Base-by-base conservation (phyloP, 805 yeast genomes). In the Metschnikowia dekortorum region DNA sequence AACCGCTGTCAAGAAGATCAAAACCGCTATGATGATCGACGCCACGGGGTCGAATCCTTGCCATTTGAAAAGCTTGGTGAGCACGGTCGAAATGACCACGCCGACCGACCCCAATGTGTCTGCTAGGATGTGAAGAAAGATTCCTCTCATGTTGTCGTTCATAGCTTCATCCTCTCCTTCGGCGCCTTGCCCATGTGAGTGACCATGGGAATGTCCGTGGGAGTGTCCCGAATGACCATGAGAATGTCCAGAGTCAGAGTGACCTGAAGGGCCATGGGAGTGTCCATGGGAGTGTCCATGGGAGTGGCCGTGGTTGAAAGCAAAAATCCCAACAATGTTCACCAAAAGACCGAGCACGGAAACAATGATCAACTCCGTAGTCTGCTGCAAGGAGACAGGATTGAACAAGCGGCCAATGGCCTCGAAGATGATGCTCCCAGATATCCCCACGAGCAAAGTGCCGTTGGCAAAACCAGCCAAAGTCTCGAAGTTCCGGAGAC, bases 41-140 rank as follows among this genome's bases (percentile, higher is more conserved):
- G 97, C 95, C 18, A 94, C 68, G 1, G 99, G 97, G 63, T 94
- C 99, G 62, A 92, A 85, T 1, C 96, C 85, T 48, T 83, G 79
- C 82, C 87, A 80, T 14, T 57, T 53, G 65, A 87, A 84, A 33
- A 82, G 60, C 51, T 84, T 81, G 8, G 92, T 87, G 37, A 94
- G 69, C 5, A 89, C 48, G 0, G 99, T 92, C 0, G 97, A 90
- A 1, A 89, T 67, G n/a, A 94, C 91, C 14, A 95, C 99, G 6
- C 98, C 98, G 0, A 91, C 96, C 0, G 98, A 92, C 0, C 99
- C 99, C 38, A 94, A 71, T 0, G 98, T 91, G 61, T 94, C 99
- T 0, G 99, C 99, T 41, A 94, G 64, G 31, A 94, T 87, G 60
- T 94, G 99, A 41, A 94, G 71, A 61, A 94, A 94, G 5, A 94